Base-by-base conservation (phyloP, 225 moss, liverwort and hornwort species). In the Takakia lepidozioides region DNA sequence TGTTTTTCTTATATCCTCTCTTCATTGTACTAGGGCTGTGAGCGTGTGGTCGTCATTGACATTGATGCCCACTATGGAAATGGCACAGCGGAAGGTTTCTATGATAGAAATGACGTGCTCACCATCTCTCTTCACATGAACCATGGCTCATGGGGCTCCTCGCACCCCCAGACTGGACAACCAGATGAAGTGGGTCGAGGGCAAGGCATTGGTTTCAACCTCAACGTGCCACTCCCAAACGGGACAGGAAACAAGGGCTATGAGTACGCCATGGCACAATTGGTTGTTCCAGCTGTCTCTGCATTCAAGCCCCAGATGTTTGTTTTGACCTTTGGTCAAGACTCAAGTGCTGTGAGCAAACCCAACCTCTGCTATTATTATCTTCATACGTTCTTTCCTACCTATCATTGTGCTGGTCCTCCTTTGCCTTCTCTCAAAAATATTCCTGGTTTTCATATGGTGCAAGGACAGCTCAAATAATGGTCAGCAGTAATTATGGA, bases 11-110 rank as follows among this genome's bases (percentile, higher is more conserved):
- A 13, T 29, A 8, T 26, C 16, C 27, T 55, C 48, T 55, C 55
- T 14, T 72, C 59, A 28, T 42, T 61, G 24, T 19, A 72, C 23
- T 56, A 69, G 76, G 83, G 78, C 44, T 73, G 83, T 47, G 54
- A 73, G 53, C 64, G 73, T 58, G 79, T 86, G 52, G 73, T 63
- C 8, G 86, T 86, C 48, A 46, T 86, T 42, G 86, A 86, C 58
- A 71, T 86, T 24, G 86, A 86, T 49, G 83, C 76, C 14, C 86
- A 86, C 61, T 80, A 76, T 38, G 86, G 86, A 36, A 83, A 86
- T 21, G 86, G 86, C 55, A 86, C 83, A 10, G 86, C 86, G 19
- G 79, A 80, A 60, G 86, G 83, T 2, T 86, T 86, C 29, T 86
- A 73, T 56, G 39, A 44, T 0, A 59, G 83, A 17, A 58, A 76